phyloP scores from a whole-genome alignment of 306 rosid genomes.

The Sophora flavescens region DNA sequence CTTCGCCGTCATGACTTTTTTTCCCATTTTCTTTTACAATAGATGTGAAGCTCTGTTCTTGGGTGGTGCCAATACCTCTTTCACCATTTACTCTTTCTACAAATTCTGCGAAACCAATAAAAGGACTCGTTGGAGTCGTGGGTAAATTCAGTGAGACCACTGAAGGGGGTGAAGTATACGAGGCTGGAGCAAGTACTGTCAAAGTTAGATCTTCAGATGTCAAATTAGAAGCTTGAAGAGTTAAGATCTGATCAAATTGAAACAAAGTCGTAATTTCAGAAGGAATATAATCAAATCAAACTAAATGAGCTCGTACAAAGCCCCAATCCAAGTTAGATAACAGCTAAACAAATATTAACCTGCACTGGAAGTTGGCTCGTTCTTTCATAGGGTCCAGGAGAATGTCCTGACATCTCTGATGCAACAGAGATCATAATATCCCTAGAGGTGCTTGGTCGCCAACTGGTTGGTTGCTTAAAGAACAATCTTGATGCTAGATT shows the following conservation, averaged over 20 bases:
- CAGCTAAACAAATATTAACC: conserved; percentile 56
- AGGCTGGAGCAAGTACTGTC: conserved; percentile 92
- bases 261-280: conserved; percentile 34
- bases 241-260: conserved; percentile 78
- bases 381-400: conserved; percentile 58
- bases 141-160: conserved; percentile 79
- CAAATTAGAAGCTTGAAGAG: conserved; percentile 96
- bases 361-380: conserved; percentile 76
- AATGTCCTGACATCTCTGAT: conserved; percentile 69
- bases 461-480: conserved; percentile 88
- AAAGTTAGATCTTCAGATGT: conserved; percentile 87
- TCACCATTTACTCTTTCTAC: conserved; percentile 62
- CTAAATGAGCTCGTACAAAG: conserved; percentile 27
- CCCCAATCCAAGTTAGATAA: conserved; percentile 7
- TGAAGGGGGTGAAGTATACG: conserved; percentile 71
- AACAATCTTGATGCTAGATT: conserved; percentile 79
- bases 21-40: conserved; percentile 54
- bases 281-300: conserved; percentile 35
- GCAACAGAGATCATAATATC: conserved; percentile 88
- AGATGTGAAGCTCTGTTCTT: conserved; percentile 58
- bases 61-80: conserved; percentile 51
- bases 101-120: conserved; percentile 64
- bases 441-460: conserved; percentile 82
- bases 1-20: conserved; percentile 48
- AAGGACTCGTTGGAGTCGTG: conserved; percentile 77